These are phyloP conservation scores for Suillus brevipes DNA, from an alignment of 768 basidiomycete species.

Conservation along the genomic window DNA sequence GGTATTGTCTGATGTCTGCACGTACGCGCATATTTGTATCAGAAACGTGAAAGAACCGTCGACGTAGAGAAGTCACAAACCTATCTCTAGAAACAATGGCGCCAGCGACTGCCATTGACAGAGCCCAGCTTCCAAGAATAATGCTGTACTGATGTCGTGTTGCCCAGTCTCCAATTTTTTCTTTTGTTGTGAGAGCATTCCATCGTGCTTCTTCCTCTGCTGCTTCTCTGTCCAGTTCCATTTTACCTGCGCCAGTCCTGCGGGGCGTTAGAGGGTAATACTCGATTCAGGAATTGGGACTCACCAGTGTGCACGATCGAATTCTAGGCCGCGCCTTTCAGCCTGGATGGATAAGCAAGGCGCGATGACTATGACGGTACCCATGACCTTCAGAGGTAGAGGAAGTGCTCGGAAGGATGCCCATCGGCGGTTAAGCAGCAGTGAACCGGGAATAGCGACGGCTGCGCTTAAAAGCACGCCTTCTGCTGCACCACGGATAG, in stretches of 20 bases:
- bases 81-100: slow-evolving; percentile 64
- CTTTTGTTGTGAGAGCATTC: slow-evolving; percentile 45
- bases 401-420: slow-evolving; percentile 67
- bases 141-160: slow-evolving; percentile 67
- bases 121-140: slow-evolving; percentile 76
- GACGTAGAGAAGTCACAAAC: slow-evolving; percentile 36
- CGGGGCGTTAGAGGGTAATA: not conserved
- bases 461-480: slow-evolving; percentile 47
- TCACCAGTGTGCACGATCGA: slow-evolving; percentile 29
- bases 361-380: slow-evolving; percentile 64
- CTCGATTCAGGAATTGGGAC: not conserved
- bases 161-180: slow-evolving; percentile 66
- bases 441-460: slow-evolving; percentile 50
- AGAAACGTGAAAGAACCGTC: not conserved
- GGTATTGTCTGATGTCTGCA: slow-evolving; percentile 45
- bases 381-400: slow-evolving; percentile 66
- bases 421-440: slow-evolving; percentile 50
- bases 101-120: slow-evolving; percentile 63
- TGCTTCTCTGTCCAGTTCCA: slow-evolving; percentile 52
- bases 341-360: slow-evolving; percentile 72
- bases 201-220: slow-evolving; percentile 42
- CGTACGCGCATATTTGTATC: not conserved
- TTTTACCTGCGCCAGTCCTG: slow-evolving; percentile 44
- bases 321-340: slow-evolving; percentile 66
- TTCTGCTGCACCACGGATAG: slow-evolving; percentile 64